A percentile compares a stretch with the other conserved stretches of the same genome.
phyloP scores from a whole-genome alignment of 2,329 filamentous ascomycete genomes.

The Curvularia hawaiiensis region DNA sequence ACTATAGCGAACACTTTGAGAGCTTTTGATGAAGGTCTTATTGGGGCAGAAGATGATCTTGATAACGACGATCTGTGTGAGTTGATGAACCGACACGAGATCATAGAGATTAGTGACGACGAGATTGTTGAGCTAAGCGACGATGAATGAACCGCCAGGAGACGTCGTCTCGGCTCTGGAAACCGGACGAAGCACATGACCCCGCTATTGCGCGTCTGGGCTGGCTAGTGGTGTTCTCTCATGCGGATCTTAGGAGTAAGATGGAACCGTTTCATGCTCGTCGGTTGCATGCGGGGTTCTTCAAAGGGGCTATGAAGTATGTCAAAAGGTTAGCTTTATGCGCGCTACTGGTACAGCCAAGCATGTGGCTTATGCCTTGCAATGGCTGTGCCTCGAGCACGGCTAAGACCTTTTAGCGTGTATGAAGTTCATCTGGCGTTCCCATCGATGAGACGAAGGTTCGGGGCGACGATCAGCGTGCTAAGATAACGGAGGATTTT shows the following conservation, averaged over 20 bases:
- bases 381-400: neutral
- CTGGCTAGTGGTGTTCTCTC: neutral
- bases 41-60: conserved; percentile 32
- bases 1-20: conserved; percentile 19
- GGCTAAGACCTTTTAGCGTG: neutral
- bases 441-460: neutral
- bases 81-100: neutral
- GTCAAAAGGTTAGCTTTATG: neutral
- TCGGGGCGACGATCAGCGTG: neutral
- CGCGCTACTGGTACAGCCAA: neutral
- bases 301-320: neutral
- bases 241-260: neutral
- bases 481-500: neutral
- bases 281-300: neutral
- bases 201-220: neutral
- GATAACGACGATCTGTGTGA: conserved; percentile 17
- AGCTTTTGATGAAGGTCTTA: conserved; percentile 34
- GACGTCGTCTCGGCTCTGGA: no score
- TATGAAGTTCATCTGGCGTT: neutral
- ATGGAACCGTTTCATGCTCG: neutral
- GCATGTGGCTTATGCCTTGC: neutral
- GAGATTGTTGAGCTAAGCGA: neutral
- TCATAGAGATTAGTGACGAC: neutral
- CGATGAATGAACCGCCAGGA: neutral
- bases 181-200: neutral